Evolutionary conservation across 148 eudicot species (phyloP), one percentile per base, ranked within the genome.

Genomic region (Fallopia convolvulus): DNA sequence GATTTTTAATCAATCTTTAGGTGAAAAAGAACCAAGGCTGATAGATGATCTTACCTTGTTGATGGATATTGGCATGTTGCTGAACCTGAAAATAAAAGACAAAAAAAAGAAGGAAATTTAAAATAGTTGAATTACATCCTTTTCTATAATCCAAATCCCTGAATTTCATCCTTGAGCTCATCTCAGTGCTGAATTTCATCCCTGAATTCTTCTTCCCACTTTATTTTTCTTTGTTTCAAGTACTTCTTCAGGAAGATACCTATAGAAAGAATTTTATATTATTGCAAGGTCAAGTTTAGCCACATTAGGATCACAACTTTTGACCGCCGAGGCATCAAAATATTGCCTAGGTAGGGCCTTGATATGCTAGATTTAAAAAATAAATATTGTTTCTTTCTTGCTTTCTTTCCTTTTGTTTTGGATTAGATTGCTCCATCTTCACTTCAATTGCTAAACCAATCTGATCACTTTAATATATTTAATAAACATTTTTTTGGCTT

Each of bases 31-130:
- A 48, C 2, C 56, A 15, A 2, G 39, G 52, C 4, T 60, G 42
- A 44, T 15, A 70, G 26, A 23, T 49, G 13, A 41, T 48, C 36
- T 82, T 78, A 94, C 99, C 99, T 94, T 60, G 94, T 95, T 52
- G 97, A 88, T 52, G 91, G 91, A 83, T 86, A 95, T 71, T 80
- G 87, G 81, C 99, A 95, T 56, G 88, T 70, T 40, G 77, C 86
- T 61, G 83, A 83, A 85, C 99, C 99, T 94, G 94, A 81, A 82
- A 72, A 42, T n/a, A 75, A 53, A 77, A 41, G 5, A 14, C 20
- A 66, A 30, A 15, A 36, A 44, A n/a, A 33, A n/a, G 2, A 32
- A 14, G 55, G 3, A 33, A 72, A 42, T 47, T 44, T 17, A 68
- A 40, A 21, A 40, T 68, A 32, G 56, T 50, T 50, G 18, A 68